These are phyloP conservation scores for Climacium dendroides DNA, from an alignment of 225 moss, liverwort and hornwort genomes.

Conservation along the genomic window DNA sequence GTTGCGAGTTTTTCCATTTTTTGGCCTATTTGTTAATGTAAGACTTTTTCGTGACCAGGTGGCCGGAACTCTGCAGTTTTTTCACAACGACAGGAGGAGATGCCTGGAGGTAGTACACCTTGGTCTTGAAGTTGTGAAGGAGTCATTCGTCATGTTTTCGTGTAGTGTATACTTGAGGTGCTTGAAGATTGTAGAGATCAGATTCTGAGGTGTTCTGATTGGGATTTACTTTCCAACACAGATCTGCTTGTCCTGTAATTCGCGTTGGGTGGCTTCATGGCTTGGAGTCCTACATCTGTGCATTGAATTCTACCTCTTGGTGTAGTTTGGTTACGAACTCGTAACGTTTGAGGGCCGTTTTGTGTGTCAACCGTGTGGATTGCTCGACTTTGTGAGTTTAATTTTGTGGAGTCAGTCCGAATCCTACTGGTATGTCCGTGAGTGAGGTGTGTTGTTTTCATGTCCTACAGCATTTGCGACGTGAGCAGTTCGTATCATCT, in stretches of 20 bases:
- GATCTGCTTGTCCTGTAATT: neutral
- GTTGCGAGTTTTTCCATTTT: neutral
- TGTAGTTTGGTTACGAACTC: neutral
- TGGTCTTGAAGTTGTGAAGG: neutral
- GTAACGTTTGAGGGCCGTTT: neutral
- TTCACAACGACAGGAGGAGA: conserved; percentile 72
- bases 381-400: neutral
- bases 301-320: too few species aligned
- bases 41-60: conserved; percentile 30
- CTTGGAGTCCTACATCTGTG: neutral
- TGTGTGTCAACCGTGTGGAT: neutral
- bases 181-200: neutral
- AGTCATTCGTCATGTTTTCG: neutral
- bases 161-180: neutral
- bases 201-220: neutral
- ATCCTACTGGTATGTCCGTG: neutral
- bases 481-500: neutral
- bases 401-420: neutral
- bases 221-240: neutral
- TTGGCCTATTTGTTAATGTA: neutral
- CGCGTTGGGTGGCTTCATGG: neutral
- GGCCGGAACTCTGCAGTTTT: conserved; percentile 81
- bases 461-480: too few species aligned
- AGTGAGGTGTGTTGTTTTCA: neutral
- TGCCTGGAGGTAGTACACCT: conserved; percentile 60